Percentiles rank a stretch among this genome's conserved stretches.
Evolutionary conservation across 345 rosid species (phyloP).

Genomic region (Lenwebbia sp.): DNA sequence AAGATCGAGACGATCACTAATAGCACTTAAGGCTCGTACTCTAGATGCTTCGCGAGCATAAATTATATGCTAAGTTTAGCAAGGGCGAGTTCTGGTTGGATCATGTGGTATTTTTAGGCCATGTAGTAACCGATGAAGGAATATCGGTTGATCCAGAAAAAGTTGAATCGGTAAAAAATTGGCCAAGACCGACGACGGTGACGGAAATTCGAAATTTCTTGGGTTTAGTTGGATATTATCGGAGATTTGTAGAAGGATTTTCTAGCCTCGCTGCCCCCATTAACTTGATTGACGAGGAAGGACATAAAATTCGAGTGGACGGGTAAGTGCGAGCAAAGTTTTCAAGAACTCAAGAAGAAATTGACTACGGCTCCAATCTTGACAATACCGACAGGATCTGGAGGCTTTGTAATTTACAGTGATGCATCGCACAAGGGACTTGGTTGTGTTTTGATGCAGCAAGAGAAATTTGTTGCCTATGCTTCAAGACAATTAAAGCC

Average conservation of each 20-base stretch:
- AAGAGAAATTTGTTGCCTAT: too few species aligned
- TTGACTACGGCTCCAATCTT: too few species aligned
- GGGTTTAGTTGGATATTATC: background rate
- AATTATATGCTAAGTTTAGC: background rate
- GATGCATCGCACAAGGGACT: too few species aligned
- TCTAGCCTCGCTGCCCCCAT: background rate
- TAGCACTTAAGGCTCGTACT: background rate
- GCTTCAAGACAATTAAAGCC: too few species aligned
- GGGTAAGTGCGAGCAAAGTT: background rate
- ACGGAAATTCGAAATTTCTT: background rate
- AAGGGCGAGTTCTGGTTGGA: background rate
- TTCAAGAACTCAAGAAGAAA: too few species aligned
- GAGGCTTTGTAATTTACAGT: too few species aligned
- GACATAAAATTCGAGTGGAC: background rate
- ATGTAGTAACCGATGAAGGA: background rate
- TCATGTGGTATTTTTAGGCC: background rate
- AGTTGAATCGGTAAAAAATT: background rate
- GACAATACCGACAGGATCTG: too few species aligned
- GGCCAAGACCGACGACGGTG: background rate
- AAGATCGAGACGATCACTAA: fast-evolving
- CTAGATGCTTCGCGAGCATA: background rate
- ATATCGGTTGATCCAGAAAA: background rate
- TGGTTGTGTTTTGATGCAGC: too few species aligned
- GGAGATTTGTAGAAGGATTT: background rate
- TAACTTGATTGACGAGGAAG: background rate